phyloP scores from a whole-genome alignment of 129 eudicot species.

The Rutidosis leptorrhynchoides region DNA sequence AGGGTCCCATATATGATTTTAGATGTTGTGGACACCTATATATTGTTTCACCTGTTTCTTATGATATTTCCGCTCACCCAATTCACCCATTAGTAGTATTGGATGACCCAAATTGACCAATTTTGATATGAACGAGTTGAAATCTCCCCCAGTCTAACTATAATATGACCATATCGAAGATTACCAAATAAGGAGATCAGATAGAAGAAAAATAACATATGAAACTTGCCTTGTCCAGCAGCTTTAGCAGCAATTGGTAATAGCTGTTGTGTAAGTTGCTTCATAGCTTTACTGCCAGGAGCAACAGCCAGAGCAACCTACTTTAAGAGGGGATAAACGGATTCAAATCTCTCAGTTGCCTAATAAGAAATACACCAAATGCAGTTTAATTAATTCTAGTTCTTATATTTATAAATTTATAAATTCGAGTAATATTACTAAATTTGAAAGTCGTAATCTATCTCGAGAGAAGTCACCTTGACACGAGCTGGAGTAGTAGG shows the following conservation, averaged over 20 bases:
- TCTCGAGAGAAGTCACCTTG: constrained; percentile 37
- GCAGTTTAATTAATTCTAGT: not conserved
- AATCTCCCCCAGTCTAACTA: too few relatives aligned
- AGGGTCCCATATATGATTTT: not conserved
- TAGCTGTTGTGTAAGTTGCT: constrained; percentile 47
- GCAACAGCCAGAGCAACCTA: constrained; percentile 56
- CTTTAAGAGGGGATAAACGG: constrained; percentile 43
- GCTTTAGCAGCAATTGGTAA: constrained; percentile 40
- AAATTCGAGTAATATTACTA: too few relatives aligned
- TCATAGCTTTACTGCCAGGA: constrained; percentile 55
- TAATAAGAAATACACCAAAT: constrained; percentile 9
- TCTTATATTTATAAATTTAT: not conserved
- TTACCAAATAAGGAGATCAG: not conserved
- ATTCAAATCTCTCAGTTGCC: constrained; percentile 65
- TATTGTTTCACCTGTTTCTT: not conserved
- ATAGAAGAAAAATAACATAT: not conserved
- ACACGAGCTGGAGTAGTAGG: constrained; percentile 45
- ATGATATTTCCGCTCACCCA: not conserved
- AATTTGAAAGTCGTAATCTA: not conserved
- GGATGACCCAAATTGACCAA: not conserved
- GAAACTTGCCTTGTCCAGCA: constrained; percentile 41
- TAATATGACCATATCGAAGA: not conserved
- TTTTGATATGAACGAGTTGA: too few relatives aligned
- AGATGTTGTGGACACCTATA: not conserved
- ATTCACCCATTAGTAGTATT: not conserved